These are phyloP conservation scores for Plasmodium knowlesi DNA, from an alignment of 169 alveolate species.

Conservation along the genomic window DNA sequence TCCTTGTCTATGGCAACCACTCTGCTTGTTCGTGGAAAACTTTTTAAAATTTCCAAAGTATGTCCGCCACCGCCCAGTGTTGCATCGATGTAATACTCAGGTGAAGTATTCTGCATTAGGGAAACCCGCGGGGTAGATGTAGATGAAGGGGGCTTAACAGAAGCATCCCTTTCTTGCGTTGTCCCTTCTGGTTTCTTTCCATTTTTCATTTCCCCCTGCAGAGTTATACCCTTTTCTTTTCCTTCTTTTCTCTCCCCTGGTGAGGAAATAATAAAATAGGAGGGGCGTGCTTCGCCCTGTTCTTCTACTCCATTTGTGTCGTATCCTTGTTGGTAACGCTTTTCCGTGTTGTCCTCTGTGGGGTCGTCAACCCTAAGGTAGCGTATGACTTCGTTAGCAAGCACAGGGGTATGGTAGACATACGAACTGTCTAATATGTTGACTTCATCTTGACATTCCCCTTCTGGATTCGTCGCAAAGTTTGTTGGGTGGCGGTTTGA, in stretches of 20 bases:
- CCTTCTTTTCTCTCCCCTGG: neutral
- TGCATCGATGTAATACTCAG: slow-evolving; percentile 77
- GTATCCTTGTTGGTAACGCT: neutral
- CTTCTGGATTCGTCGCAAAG: neutral
- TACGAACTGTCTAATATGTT: slow-evolving; percentile 25
- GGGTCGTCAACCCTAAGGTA: neutral
- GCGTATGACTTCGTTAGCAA: slow-evolving; percentile 44
- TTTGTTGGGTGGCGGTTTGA: neutral
- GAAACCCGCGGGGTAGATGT: neutral
- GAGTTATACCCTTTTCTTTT: neutral
- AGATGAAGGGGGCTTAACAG: neutral
- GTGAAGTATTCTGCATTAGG: neutral
- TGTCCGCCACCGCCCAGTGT: slow-evolving; percentile 88
- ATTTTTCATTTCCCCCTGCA: neutral
- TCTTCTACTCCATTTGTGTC: neutral
- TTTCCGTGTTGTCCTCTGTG: neutral
- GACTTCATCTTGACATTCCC: slow-evolving; percentile 1
- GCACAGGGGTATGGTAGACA: slow-evolving; percentile 69
- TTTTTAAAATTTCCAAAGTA: slow-evolving; percentile 76
- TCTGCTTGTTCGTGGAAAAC: slow-evolving; percentile 46
- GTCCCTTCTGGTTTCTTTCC: neutral
- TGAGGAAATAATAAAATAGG: neutral
- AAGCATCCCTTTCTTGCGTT: neutral
- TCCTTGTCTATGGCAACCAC: slow-evolving; percentile 84
- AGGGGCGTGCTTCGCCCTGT: neutral